Percentiles rank a stretch among this genome's conserved stretches.
Evolutionary conservation across 129 eudicot genomes (phyloP).

Genomic region (Flaveria sonorensis): DNA sequence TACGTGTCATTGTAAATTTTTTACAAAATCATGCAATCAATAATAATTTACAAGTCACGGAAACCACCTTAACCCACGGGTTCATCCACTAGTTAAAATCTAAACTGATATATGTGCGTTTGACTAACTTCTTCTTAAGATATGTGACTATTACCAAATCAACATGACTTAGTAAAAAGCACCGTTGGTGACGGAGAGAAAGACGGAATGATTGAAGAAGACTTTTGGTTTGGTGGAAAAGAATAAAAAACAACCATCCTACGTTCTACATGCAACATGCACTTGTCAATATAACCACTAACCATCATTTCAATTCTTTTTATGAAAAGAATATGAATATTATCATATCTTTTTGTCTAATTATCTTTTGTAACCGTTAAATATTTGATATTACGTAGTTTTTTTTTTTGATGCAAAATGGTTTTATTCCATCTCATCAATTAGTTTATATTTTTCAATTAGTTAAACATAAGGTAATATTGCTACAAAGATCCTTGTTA

Average conservation of each 20-base stretch:
- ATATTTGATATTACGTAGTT: not conserved
- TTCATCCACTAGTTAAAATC: too few species aligned
- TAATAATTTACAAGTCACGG: too few species aligned
- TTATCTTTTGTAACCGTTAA: not conserved
- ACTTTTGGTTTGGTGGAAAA: constrained; percentile 24
- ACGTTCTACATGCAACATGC: constrained; percentile 30
- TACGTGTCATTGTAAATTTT: too few species aligned
- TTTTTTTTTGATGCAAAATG: not conserved
- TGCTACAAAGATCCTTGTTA: too few species aligned
- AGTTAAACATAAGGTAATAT: too few species aligned
- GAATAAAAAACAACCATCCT: constrained; percentile 11
- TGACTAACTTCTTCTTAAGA: not conserved
- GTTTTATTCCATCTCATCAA: too few species aligned
- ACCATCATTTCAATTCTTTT: not conserved
- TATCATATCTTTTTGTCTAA: not conserved
- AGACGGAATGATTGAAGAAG: constrained; percentile 30
- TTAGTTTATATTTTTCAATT: too few species aligned
- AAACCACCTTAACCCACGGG: too few species aligned
- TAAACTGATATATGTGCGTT: not conserved
- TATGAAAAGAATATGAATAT: not conserved
- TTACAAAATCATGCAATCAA: too few species aligned
- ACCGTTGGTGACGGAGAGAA: constrained; percentile 17
- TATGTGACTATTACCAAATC: not conserved
- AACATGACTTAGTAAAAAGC: not conserved
- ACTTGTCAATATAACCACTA: constrained; percentile 18